Evolutionary conservation across 2,329 filamentous ascomycete genomes (phyloP).

Genomic region (Ophiosphaerella narmari): DNA sequence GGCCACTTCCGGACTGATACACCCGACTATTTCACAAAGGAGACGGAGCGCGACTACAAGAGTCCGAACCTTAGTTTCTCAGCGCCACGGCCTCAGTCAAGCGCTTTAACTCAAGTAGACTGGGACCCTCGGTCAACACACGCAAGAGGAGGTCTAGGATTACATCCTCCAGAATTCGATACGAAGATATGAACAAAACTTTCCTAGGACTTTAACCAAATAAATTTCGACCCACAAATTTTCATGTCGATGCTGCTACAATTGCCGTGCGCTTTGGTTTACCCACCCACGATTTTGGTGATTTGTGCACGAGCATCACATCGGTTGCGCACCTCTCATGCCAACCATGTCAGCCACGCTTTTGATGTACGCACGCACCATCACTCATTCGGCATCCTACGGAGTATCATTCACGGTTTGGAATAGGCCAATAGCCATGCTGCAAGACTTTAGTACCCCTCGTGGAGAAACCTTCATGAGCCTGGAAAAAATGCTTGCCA

Average conservation of each 20-base stretch:
- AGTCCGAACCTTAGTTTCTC: conserved; percentile 49
- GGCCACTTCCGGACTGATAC: conserved; percentile 31
- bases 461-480: too few relatives aligned
- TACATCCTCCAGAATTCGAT: conserved; percentile 43
- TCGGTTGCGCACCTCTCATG: not conserved
- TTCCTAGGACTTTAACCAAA: conserved; percentile 3
- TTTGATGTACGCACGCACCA: not conserved
- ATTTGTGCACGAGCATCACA: not conserved
- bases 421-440: too few relatives aligned
- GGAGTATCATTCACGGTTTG: too few relatives aligned
- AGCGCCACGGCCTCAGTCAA: conserved; percentile 45
- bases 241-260: not conserved
- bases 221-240: conserved; percentile 1
- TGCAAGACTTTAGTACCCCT: too few relatives aligned
- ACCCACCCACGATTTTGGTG: not conserved
- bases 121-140: conserved; percentile 45
- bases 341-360: not conserved
- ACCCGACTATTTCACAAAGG: conserved; percentile 44
- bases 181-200: conserved; percentile 34
- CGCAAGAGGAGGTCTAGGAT: conserved; percentile 47
- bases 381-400: too few relatives aligned
- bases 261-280: not conserved
- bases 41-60: conserved; percentile 45
- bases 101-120: conserved; percentile 30
- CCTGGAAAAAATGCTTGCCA: too few relatives aligned